Evolutionary conservation across 257 asterid genomes (phyloP).

Genomic region (Primulina tabacum): DNA sequence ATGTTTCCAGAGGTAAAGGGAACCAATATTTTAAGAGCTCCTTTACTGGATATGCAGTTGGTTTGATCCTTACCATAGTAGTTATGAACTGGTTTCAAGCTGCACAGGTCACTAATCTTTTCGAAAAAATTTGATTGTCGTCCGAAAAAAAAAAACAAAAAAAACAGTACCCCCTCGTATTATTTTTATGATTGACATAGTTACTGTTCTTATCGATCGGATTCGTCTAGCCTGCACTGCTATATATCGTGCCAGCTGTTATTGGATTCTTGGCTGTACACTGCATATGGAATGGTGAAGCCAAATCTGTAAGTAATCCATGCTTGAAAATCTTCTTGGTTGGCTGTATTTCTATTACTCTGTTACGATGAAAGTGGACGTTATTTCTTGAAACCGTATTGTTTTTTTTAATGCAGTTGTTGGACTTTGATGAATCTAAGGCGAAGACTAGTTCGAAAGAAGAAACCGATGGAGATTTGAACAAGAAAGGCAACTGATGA

Average conservation of each 20-base stretch:
- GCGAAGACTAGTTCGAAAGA: constrained; percentile 36
- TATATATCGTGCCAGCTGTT: constrained; percentile 94
- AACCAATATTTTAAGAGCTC: constrained; percentile 87
- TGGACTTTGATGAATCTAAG: constrained; percentile 81
- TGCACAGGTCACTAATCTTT: constrained; percentile 62
- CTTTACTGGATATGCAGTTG: constrained; percentile 73
- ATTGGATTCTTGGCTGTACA: constrained; percentile 88
- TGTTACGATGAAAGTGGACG: not conserved
- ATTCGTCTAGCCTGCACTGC: constrained; percentile 75
- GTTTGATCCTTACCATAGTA: constrained; percentile 66
- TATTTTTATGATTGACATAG: constrained; percentile 16
- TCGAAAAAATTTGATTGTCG: constrained; percentile 1
- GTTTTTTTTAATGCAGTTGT: constrained; percentile 40
- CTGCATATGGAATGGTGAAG: constrained; percentile 86
- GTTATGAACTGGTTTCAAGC: constrained; percentile 99
- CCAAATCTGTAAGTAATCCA: constrained; percentile 63
- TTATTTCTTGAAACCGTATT: not conserved
- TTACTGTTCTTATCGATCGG: constrained; percentile 13
- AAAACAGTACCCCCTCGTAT: not conserved
- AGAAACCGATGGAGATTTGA: constrained; percentile 35
- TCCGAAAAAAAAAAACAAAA: not conserved
- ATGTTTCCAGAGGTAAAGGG: constrained; percentile 79
- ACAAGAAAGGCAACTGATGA: constrained; percentile 57
- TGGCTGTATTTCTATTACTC: not conserved
- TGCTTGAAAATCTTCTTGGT: not conserved